Evolutionary conservation across 129 eudicot species (phyloP).

Genomic region (Logfia minima): DNA sequence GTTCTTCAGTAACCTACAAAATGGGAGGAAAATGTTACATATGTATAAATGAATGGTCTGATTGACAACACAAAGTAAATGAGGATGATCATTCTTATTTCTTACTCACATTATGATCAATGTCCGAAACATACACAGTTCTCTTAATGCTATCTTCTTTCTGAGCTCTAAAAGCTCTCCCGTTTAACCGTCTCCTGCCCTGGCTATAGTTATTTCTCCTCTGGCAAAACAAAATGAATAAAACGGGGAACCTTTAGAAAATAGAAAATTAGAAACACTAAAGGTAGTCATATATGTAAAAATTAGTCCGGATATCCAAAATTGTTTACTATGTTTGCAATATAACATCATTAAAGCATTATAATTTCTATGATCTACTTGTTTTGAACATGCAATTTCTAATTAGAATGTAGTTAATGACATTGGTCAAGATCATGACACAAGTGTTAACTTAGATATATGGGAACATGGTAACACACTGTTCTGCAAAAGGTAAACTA

Average conservation of each 20-base stretch:
- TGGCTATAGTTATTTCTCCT: constrained; percentile 64
- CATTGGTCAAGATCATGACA: constrained; percentile 6
- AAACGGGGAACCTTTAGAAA: neutral
- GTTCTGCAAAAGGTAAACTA: neutral
- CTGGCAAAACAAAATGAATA: constrained; percentile 37
- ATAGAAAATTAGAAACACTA: neutral
- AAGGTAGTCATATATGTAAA: neutral
- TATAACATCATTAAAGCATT: neutral
- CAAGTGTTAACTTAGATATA: neutral
- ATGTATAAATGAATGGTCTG: neutral
- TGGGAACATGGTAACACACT: neutral
- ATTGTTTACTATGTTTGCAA: neutral
- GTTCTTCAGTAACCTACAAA: constrained; percentile 85
- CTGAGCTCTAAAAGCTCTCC: constrained; percentile 74
- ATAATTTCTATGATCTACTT: neutral
- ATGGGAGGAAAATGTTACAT: neutral
- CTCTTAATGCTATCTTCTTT: constrained; percentile 94
- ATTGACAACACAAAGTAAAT: neutral
- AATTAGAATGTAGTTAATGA: neutral
- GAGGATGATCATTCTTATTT: constrained; percentile 18
- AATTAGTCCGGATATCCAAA: neutral
- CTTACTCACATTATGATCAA: constrained; percentile 78
- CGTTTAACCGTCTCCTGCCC: constrained; percentile 72
- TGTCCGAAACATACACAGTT: constrained; percentile 83
- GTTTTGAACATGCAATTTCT: neutral